Evolutionary conservation across 2,329 filamentous ascomycete genomes (phyloP).

Genomic region (Pseudogymnoascus sp.): DNA sequence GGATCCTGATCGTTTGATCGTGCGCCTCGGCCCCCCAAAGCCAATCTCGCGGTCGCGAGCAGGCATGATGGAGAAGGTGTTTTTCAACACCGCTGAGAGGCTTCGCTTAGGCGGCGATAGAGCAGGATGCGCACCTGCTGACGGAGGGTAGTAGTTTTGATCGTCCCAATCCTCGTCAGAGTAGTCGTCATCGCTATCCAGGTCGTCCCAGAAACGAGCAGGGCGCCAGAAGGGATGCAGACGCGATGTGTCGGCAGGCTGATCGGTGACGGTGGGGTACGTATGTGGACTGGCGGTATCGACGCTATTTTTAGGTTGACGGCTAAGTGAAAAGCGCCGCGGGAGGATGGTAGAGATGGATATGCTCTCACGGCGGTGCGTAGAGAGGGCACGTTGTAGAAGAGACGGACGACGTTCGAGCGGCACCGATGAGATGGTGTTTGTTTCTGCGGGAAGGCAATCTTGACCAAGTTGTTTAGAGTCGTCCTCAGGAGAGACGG

Average conservation of each 20-base stretch:
- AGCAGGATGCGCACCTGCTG: background rate
- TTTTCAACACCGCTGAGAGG: slow-evolving; percentile 37
- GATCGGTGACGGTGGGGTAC: slow-evolving; percentile 37
- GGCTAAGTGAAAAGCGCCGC: slow-evolving; percentile 45
- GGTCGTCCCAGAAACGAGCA: slow-evolving; percentile 36
- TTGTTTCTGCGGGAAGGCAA: slow-evolving; percentile 34
- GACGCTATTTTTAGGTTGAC: slow-evolving; percentile 17
- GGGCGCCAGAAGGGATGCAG: slow-evolving; percentile 56
- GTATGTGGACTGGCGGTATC: slow-evolving; percentile 20
- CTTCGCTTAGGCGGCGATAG: slow-evolving; percentile 39
- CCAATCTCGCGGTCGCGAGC: slow-evolving; percentile 28
- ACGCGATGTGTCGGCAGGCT: slow-evolving; percentile 43
- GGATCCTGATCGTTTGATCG: slow-evolving; percentile 50
- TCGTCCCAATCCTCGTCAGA: slow-evolving; percentile 17
- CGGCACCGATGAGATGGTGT: slow-evolving; percentile 31
- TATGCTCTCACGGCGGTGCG: slow-evolving; percentile 31
- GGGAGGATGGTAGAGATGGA: slow-evolving; percentile 42
- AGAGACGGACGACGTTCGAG: slow-evolving; percentile 41
- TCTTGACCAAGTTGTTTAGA: slow-evolving; percentile 46
- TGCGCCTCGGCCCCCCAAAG: slow-evolving; percentile 37
- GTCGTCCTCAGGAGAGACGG: slow-evolving; percentile 46
- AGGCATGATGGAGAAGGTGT: slow-evolving; percentile 54
- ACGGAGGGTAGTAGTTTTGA: background rate
- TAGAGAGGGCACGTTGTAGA: slow-evolving; percentile 42
- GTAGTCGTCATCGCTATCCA: slow-evolving; percentile 30